Evolutionary conservation across 2,329 filamentous ascomycete genomes (phyloP).

Genomic region (Fusarium goolgardi): DNA sequence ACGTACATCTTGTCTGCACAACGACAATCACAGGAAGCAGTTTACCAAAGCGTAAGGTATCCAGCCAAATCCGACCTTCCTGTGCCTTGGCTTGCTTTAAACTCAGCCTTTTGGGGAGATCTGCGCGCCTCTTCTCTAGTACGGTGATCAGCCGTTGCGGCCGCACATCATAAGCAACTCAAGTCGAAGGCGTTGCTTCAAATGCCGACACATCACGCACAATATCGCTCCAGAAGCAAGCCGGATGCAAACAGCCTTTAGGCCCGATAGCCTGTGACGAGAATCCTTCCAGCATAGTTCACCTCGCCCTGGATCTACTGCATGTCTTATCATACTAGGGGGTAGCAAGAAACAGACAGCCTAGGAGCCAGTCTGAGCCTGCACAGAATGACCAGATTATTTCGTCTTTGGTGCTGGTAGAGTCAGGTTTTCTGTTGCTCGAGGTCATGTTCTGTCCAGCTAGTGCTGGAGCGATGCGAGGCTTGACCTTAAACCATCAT

Average conservation of each 20-base stretch:
- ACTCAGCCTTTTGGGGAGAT: slow-evolving; percentile 23
- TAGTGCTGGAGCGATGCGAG: slow-evolving; percentile 14
- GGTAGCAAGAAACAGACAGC: not conserved
- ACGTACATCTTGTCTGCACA: slow-evolving; percentile 16
- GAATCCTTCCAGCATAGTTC: slow-evolving; percentile 10
- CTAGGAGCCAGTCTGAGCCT: not conserved
- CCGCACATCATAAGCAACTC: slow-evolving; percentile 9
- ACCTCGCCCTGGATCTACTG: not conserved
- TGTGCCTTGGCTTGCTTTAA: slow-evolving; percentile 11
- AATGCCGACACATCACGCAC: slow-evolving; percentile 6
- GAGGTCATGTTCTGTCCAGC: not conserved
- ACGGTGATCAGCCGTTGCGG: slow-evolving; percentile 12
- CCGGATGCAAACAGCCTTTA: slow-evolving; percentile 15
- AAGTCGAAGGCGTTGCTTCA: slow-evolving; percentile 4
- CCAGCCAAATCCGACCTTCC: slow-evolving; percentile 9
- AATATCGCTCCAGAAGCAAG: slow-evolving; percentile 9
- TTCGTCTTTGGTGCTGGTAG: not conserved
- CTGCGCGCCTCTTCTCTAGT: slow-evolving; percentile 9
- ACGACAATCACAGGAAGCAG: slow-evolving; percentile 1
- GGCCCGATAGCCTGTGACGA: slow-evolving; percentile 3
- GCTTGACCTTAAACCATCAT: not conserved
- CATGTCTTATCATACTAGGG: not conserved
- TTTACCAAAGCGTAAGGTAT: slow-evolving; percentile 8
- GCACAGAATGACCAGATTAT: not conserved
- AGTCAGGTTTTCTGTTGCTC: not conserved